phyloP scores from a whole-genome alignment of 345 rosid species.

The Eucalyptus coolabah region DNA sequence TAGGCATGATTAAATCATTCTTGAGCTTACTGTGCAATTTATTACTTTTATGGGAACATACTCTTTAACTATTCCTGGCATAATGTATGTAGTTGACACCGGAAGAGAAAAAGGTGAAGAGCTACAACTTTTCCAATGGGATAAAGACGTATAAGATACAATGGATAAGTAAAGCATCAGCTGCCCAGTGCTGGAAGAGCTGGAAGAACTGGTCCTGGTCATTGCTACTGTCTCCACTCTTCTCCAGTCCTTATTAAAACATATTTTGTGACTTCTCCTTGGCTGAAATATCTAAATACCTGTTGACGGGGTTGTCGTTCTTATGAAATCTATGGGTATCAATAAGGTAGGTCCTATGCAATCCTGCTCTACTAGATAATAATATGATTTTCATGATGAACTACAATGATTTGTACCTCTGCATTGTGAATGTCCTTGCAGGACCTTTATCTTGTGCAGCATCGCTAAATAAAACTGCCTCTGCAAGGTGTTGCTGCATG shows the following conservation, averaged over 20 bases:
- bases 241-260: constrained; percentile 56
- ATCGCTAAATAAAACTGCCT: background rate
- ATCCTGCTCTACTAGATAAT: background rate
- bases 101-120: constrained; percentile 85
- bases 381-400: background rate
- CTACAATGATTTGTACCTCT: background rate
- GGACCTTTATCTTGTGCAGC: background rate
- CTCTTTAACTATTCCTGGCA: background rate
- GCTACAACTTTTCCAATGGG: constrained; percentile 54
- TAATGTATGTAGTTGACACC: constrained; percentile 89
- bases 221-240: constrained; percentile 82
- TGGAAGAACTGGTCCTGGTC: constrained; percentile 94
- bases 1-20: background rate
- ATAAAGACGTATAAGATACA: constrained; percentile 61
- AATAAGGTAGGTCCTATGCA: constrained; percentile 33
- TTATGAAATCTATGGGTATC: constrained; percentile 79
- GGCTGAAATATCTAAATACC: constrained; percentile 79
- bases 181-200: constrained; percentile 84
- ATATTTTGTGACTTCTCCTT: constrained; percentile 50
- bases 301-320: constrained; percentile 71
- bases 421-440: background rate
- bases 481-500: background rate
- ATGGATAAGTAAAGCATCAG: constrained; percentile 91
- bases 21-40: background rate
- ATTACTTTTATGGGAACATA: background rate